Evolutionary conservation across 1,139 yeast species (phyloP), one percentile per base, ranked within the genome.

Genomic region (Tardiomyces blankii): DNA sequence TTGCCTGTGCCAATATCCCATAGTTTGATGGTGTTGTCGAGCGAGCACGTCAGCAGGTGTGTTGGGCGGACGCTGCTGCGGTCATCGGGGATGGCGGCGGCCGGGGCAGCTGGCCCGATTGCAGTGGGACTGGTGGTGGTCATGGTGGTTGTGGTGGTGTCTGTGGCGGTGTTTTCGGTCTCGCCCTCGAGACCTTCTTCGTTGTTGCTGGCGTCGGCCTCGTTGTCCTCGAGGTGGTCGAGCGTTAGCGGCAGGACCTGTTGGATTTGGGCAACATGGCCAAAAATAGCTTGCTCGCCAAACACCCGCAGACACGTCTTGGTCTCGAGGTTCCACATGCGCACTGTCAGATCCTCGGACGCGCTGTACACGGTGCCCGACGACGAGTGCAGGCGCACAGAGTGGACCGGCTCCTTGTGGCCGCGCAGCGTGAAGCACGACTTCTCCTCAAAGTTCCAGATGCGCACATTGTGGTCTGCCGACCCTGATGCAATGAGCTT

Each of bases 361-460:
- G 95, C 88, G 56, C 94, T 81, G 64, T 83, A 88, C 16, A 88
- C 75, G 0, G 94, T 82, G 50, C 78, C 77, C 40, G 95, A 81
- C 47, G 76, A 75, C 1, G 86, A 75, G 62, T 89, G 95, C 44
- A 89, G 78, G 65, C 84, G 85, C 40, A 91, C 97, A 50, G 86
- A 78, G 54, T 86, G 87, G 25, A 91, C 96, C 80, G 95, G 82
- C 54, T 86, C 97, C 0, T 82, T 75, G 62, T 91, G 98, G 2
- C 98, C 98, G 38, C 96, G 72, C 49, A 91, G 70, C 0, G 97
- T 87, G 63, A 84, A 87, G 61, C 96, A 91, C 2, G 95, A 85
- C 64, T 95, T 74, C 16, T 88, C 80, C 61, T 85, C 95, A 46
- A 91, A 95, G 63, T 91, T 94, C 98, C 98, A 91, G 12, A 91